Conservation (phyloP, 164 flowering plant genomes). For the Berberis vulgaris region DNA sequence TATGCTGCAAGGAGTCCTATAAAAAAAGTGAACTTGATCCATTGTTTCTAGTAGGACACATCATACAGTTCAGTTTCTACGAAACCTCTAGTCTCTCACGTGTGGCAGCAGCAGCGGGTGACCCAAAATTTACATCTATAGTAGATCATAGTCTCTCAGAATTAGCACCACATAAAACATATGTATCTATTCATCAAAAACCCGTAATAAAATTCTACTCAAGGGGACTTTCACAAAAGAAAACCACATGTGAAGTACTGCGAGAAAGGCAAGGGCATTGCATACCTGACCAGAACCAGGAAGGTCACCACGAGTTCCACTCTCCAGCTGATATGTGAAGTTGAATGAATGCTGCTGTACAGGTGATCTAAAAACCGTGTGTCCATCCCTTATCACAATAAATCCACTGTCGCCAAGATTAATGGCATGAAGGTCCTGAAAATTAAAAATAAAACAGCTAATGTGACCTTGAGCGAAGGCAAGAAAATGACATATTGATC, state of each 20-base stretch:
- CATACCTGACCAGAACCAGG: slow-evolving; percentile 83
- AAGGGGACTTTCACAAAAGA: neutral
- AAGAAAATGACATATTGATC: neutral
- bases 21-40: no score
- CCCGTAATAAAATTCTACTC: neutral
- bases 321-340: slow-evolving; percentile 72
- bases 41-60: no score
- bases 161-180: no score
- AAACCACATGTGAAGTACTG: neutral
- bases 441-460: neutral
- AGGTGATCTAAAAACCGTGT: slow-evolving; percentile 64
- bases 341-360: slow-evolving; percentile 85
- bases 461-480: neutral
- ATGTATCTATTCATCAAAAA: no score
- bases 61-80: no score
- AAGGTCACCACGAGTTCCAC: slow-evolving; percentile 49
- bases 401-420: slow-evolving; percentile 95
- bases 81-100: no score
- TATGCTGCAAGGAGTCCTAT: no score
- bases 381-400: slow-evolving; percentile 77
- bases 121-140: no score
- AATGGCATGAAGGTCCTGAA: slow-evolving; percentile 68
- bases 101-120: no score
- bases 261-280: neutral
- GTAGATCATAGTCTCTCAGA: no score